phyloP scores from a whole-genome alignment of 805 yeast genomes.

The Candida khao-thaluensis region DNA sequence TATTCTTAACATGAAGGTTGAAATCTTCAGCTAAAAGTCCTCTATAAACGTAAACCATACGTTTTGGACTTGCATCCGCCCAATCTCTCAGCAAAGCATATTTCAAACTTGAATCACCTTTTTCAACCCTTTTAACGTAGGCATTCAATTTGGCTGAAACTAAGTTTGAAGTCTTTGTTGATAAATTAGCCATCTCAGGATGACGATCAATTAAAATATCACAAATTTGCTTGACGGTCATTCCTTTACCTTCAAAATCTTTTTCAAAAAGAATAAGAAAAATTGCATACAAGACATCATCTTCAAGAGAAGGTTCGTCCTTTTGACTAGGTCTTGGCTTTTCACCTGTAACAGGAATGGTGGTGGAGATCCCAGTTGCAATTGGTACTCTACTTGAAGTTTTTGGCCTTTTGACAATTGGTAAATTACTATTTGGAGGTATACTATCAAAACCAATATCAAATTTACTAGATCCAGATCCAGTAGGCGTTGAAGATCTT shows the following conservation, averaged over 20 bases:
- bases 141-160: slow-evolving; percentile 84
- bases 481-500: slow-evolving; percentile 33
- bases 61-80: slow-evolving; percentile 87
- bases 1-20: slow-evolving; percentile 65
- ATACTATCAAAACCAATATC: slow-evolving; percentile 9
- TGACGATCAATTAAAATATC: slow-evolving; percentile 71
- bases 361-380: slow-evolving; percentile 73
- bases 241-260: slow-evolving; percentile 69
- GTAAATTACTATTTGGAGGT: not conserved
- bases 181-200: slow-evolving; percentile 80
- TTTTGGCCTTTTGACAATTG: slow-evolving; percentile 31
- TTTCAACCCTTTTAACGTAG: slow-evolving; percentile 80
- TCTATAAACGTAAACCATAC: slow-evolving; percentile 86
- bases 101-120: slow-evolving; percentile 69
- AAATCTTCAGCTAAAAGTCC: slow-evolving; percentile 76
- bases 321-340: slow-evolving; percentile 69
- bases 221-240: slow-evolving; percentile 89
- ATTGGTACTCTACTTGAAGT: slow-evolving; percentile 47
- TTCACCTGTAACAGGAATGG: slow-evolving; percentile 76
- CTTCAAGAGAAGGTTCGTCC: slow-evolving; percentile 60
- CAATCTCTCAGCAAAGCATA: slow-evolving; percentile 83
- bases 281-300: slow-evolving; percentile 72
- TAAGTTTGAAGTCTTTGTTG: slow-evolving; percentile 76
- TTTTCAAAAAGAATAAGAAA: slow-evolving; percentile 67
- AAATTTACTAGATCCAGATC: slow-evolving; percentile 5